Base-by-base conservation (phyloP, 345 rosid species). In the Eucalyptus cladocalyx region DNA sequence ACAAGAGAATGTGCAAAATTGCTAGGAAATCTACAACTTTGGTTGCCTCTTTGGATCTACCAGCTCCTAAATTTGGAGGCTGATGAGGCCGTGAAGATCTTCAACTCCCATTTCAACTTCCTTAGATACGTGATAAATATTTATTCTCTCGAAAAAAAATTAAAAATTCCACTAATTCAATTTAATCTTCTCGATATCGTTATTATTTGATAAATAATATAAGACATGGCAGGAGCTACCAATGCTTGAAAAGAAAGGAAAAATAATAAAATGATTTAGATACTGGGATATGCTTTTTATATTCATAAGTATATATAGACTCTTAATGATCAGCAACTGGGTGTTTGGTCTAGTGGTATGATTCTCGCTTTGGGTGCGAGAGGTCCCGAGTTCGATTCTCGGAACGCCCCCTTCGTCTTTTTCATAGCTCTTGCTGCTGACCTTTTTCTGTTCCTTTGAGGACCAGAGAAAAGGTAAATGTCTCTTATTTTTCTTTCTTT, bases 361-460 rank as follows among this genome's bases (percentile, higher is more conserved):
- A 95, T 96, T 95, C 97, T 96, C 92, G 95, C 97, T 96, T 95
- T 94, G 98, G 97, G 97, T 97, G 99, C 96, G 94, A 97, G 97
- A 95, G 97, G 97, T 96, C 97, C 94, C 91, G 94, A 96, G 97
- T 96, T 95, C 92, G 93, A 95, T 96, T 96, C 98, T 95, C 95
- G 92, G 95, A 95, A 95, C 92, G 96, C 95, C 98, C 96, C 96
- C 2, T 72, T 72, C 45, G 10, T 37, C 28, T 19, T 72, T 30
- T 32, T 17, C 24, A n/a, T 8, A 67, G 7, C 11, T 67, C 34
- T 67, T 32, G 42, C 80, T 32, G 80, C 80, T 32, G 80, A 65
- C 40, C 34, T 15, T 14, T 14, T 32, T n/a, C 9, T 14, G 17
- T 13, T 30, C 37, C 8, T n/a, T 65, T 62, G 15, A 67, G 76